Conservation (phyloP, 2,329 filamentous ascomycete species). For the Hypoxylon sp. region DNA sequence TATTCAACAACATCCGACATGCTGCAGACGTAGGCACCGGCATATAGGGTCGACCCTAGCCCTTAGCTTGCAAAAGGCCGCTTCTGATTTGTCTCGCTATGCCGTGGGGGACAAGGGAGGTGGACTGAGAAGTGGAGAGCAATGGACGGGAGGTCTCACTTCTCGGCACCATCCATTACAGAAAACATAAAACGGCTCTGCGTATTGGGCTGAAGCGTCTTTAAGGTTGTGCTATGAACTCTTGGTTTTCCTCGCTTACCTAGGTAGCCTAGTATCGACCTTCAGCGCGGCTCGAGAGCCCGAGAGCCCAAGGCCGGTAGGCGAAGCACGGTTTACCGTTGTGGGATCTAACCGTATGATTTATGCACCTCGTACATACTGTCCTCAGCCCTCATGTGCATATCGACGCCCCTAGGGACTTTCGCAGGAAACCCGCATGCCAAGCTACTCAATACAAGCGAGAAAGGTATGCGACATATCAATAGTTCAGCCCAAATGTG, state of each 20-base stretch:
- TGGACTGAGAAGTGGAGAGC: slow-evolving; percentile 13
- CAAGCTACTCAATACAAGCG: slow-evolving; percentile 2
- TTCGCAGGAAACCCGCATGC: slow-evolving; percentile 6
- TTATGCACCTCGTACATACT: not conserved
- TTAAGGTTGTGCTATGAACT: slow-evolving; percentile 27
- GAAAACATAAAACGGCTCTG: slow-evolving; percentile 23
- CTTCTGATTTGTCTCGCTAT: slow-evolving; percentile 6
- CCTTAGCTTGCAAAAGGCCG: slow-evolving; percentile 6
- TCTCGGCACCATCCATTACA: slow-evolving; percentile 9
- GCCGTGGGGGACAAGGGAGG: not conserved
- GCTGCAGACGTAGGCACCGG: slow-evolving; percentile 4
- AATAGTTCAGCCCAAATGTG: slow-evolving; percentile 9
- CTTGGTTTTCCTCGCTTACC: slow-evolving; percentile 15
- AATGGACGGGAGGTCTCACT: slow-evolving; percentile 15
- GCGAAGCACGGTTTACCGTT: slow-evolving; percentile 16
- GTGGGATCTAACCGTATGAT: slow-evolving; percentile 6
- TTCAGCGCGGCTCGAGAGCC: slow-evolving; percentile 9
- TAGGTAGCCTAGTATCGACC: not conserved
- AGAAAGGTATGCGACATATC: slow-evolving; percentile 18
- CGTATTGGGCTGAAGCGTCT: slow-evolving; percentile 16
- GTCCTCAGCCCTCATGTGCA: not conserved
- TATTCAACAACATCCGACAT: slow-evolving; percentile 14
- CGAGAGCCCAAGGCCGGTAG: slow-evolving; percentile 1
- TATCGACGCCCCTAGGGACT: slow-evolving; percentile 5
- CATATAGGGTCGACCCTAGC: slow-evolving; percentile 10